phyloP scores from a whole-genome alignment of 225 moss, liverwort and hornwort species.

The Rhytidiadelphus loreus region DNA sequence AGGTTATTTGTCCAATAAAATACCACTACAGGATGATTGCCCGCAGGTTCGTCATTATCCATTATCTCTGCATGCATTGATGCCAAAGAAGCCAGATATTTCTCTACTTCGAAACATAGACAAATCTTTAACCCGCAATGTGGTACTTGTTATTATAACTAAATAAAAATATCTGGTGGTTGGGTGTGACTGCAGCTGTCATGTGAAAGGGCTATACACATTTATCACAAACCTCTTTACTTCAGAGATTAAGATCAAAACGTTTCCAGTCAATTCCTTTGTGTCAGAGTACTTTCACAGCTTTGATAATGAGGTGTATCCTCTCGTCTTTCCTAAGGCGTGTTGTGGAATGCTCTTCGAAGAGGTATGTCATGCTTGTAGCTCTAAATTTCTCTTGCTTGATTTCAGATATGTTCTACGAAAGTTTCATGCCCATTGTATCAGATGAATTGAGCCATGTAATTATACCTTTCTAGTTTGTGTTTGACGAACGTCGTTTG shows the following conservation, averaged over 20 bases:
- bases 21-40: constrained; percentile 86
- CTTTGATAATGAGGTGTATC: constrained; percentile 93
- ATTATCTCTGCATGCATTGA: background rate
- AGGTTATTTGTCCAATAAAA: constrained; percentile 72
- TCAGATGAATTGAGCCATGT: background rate
- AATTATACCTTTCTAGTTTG: background rate
- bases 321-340: constrained; percentile 62
- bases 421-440: background rate
- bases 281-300: constrained; percentile 84
- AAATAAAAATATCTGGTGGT: background rate
- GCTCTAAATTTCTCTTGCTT: background rate
- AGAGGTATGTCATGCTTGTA: constrained; percentile 43
- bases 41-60: constrained; percentile 44
- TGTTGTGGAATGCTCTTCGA: constrained; percentile 58
- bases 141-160: background rate
- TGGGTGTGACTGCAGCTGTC: constrained; percentile 57
- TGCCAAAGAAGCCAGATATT: background rate
- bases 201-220: constrained; percentile 74
- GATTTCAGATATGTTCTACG: background rate
- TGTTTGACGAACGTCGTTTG: background rate
- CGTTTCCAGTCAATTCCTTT: constrained; percentile 33
- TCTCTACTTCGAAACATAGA: background rate
- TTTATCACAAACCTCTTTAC: constrained; percentile 91
- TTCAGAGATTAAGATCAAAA: constrained; percentile 70
- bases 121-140: background rate